Conservation (phyloP, 2,329 filamentous ascomycete genomes). For the Macroventuria anomochaeta region DNA sequence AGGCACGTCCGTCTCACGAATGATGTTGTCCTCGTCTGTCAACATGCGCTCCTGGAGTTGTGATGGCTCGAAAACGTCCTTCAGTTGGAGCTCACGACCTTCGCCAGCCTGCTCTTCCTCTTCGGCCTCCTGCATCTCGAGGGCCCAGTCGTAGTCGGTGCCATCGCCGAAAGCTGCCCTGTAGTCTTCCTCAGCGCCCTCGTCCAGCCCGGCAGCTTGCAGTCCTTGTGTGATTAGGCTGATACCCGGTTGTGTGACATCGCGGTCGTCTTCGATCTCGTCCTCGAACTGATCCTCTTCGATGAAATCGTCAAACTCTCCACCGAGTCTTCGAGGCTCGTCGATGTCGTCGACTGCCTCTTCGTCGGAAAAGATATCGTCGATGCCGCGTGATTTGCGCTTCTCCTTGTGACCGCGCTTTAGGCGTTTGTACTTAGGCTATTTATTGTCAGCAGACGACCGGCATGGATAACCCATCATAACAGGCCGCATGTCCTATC, state of each 20-base stretch:
- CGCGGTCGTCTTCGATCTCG: slow-evolving; percentile 85
- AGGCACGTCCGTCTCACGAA: slow-evolving; percentile 86
- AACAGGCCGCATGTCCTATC: neutral
- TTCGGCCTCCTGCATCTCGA: slow-evolving; percentile 86
- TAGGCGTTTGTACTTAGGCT: slow-evolving; percentile 94
- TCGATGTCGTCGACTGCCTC: slow-evolving; percentile 71
- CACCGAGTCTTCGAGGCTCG: slow-evolving; percentile 45
- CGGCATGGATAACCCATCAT: neutral
- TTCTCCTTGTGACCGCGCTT: slow-evolving; percentile 86
- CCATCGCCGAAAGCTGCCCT: slow-evolving; percentile 94
- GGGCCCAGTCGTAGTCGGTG: slow-evolving; percentile 92
- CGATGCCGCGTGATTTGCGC: slow-evolving; percentile 72
- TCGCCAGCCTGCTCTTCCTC: slow-evolving; percentile 77
- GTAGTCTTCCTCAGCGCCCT: slow-evolving; percentile 94
- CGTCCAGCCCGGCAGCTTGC: slow-evolving; percentile 84
- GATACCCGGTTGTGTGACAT: slow-evolving; percentile 82
- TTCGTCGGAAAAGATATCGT: slow-evolving; percentile 95
- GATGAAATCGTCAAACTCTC: slow-evolving; percentile 76
- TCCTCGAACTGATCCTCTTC: slow-evolving; percentile 84
- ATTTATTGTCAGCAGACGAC: slow-evolving; percentile 11
- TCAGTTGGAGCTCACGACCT: slow-evolving; percentile 86
- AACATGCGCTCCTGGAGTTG: slow-evolving; percentile 93
- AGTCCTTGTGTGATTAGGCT: slow-evolving; percentile 72
- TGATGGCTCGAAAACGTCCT: slow-evolving; percentile 97
- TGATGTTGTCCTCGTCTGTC: slow-evolving; percentile 92